Percentiles rank a stretch among this genome's conserved stretches.
These are phyloP conservation scores for Dryadomyces quercivorus DNA, from an alignment of 2,329 filamentous ascomycete genomes.

Conservation along the genomic window DNA sequence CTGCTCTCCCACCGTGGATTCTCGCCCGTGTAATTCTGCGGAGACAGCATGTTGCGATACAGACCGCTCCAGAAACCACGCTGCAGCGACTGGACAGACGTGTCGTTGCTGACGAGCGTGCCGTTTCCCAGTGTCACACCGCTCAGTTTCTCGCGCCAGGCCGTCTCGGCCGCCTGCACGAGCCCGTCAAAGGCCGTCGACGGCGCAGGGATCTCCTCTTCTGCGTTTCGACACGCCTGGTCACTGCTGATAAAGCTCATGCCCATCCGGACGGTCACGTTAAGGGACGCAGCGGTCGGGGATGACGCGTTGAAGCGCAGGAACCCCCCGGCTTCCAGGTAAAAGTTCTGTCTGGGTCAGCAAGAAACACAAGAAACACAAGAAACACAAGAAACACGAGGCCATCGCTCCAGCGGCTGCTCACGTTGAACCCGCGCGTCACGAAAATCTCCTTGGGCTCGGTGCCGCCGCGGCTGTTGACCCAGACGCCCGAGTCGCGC, in stretches of 20 bases:
- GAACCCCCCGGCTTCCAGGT: conserved; percentile 38
- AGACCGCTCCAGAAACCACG: conserved; percentile 53
- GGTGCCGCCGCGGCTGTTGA: conserved; percentile 25
- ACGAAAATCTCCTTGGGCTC: conserved; percentile 25
- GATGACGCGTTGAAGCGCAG: conserved; percentile 34
- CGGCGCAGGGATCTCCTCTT: conserved; percentile 48
- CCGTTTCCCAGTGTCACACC: conserved; percentile 36
- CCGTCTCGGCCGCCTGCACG: conserved; percentile 33
- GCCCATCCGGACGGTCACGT: conserved; percentile 45
- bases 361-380: background rate
- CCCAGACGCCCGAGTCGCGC: conserved; percentile 25
- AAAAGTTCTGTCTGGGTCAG: conserved; percentile 18
- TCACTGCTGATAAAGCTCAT: conserved; percentile 50
- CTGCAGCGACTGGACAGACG: background rate
- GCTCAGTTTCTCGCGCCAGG: conserved; percentile 44
- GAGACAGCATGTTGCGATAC: conserved; percentile 57
- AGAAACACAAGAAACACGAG: too few relatives aligned
- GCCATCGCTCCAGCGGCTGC: background rate
- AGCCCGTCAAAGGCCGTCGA: conserved; percentile 43
- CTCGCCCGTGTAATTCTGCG: conserved; percentile 64
- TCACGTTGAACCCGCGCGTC: conserved; percentile 26
- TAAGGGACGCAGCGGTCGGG: conserved; percentile 23
- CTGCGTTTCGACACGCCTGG: conserved; percentile 50
- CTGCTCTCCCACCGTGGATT: conserved; percentile 51
- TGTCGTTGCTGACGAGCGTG: conserved; percentile 27